phyloP scores from a whole-genome alignment of 108 stramenopile genomes.

The Pseudonitzschia multistriata region DNA sequence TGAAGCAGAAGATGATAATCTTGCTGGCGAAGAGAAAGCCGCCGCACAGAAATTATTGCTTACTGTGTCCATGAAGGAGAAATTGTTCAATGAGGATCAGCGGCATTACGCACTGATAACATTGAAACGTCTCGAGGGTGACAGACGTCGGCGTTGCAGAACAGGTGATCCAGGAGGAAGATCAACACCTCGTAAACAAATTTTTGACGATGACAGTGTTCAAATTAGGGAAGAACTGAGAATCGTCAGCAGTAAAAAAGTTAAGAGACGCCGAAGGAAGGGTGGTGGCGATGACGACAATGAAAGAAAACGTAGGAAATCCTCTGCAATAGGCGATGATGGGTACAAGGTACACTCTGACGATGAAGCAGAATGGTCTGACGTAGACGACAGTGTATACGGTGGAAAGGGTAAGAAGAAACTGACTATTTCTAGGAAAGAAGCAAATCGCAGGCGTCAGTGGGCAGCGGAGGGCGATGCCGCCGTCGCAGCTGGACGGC shows the following conservation, averaged over 20 bases:
- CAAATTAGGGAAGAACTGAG: conserved; percentile 69
- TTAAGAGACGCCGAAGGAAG: conserved; percentile 44
- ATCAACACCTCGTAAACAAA: conserved; percentile 4
- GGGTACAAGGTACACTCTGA: conserved; percentile 76
- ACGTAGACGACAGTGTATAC: conserved; percentile 60
- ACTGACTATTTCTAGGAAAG: conserved; percentile 60
- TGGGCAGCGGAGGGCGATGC: conserved; percentile 82
- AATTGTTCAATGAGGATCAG: conserved; percentile 76
- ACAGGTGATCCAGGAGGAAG: conserved; percentile 47
- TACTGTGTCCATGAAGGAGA: conserved; percentile 75
- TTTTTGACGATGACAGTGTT: not conserved
- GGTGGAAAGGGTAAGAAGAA: conserved; percentile 48
- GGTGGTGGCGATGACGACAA: conserved; percentile 27
- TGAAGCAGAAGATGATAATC: conserved; percentile 64
- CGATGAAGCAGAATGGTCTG: conserved; percentile 83
- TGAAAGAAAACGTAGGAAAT: conserved; percentile 16
- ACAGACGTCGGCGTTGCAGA: conserved; percentile 73
- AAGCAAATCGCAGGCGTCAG: conserved; percentile 71
- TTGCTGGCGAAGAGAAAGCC: conserved; percentile 63
- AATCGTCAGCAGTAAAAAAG: conserved; percentile 71
- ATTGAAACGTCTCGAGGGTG: conserved; percentile 76
- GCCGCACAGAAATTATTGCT: conserved; percentile 76
- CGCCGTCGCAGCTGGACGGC: conserved; percentile 67
- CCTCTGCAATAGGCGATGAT: conserved; percentile 58
- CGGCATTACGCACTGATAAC: conserved; percentile 55